A percentile compares a stretch with the other conserved stretches of the same genome.
Evolutionary conservation across 345 rosid genomes (phyloP).

Genomic region (Noccaea caerulescens): DNA sequence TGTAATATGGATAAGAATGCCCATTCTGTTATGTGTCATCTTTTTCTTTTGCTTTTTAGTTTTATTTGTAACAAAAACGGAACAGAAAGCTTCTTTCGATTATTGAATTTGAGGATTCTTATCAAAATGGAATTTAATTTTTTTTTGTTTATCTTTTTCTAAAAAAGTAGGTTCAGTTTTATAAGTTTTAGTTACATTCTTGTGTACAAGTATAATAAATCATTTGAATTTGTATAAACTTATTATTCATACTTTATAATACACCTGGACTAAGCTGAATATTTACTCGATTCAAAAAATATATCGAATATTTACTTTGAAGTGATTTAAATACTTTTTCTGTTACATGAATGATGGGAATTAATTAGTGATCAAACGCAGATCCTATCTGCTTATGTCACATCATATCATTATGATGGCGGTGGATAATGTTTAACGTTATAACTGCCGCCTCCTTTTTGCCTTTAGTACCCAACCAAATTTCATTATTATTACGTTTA

Average conservation of each 20-base stretch:
- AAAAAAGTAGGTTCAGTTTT: background rate
- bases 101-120: slow-evolving; percentile 5
- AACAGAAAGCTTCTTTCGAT: background rate
- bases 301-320: background rate
- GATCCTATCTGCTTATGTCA: slow-evolving; percentile 39
- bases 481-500: slow-evolving; percentile 5
- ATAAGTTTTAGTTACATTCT: background rate
- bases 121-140: background rate
- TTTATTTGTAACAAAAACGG: background rate
- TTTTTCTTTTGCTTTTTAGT: slow-evolving; percentile 25
- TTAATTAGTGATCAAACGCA: slow-evolving; percentile 11
- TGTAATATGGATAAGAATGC: slow-evolving; percentile 42
- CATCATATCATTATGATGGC: slow-evolving; percentile 39
- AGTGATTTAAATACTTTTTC: slow-evolving; percentile 20
- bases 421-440: slow-evolving; percentile 42
- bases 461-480: slow-evolving; percentile 11
- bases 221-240: no score
- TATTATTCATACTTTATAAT: no score
- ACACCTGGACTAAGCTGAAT: no score
- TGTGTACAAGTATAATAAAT: no score
- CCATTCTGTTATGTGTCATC: slow-evolving; percentile 37
- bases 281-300: no score
- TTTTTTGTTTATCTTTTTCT: background rate
- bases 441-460: slow-evolving; percentile 36
- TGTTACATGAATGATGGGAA: slow-evolving; percentile 26